Evolutionary conservation across 1,284 basidiomycete species (phyloP).

Genomic region (Fomitopsis palustris): DNA sequence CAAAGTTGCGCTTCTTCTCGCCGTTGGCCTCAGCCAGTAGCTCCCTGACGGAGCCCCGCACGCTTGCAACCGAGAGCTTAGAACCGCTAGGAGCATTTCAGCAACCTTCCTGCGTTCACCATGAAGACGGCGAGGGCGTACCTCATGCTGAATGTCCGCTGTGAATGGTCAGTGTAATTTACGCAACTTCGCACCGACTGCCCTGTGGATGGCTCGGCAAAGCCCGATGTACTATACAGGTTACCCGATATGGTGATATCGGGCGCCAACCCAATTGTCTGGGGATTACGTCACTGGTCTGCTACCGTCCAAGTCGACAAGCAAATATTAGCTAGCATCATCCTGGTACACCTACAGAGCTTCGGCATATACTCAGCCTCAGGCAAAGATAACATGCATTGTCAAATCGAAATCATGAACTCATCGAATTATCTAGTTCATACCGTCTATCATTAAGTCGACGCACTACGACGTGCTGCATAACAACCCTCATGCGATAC

Average conservation of each 20-base stretch:
- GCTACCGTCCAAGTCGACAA: too few species aligned
- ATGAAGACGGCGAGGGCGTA: background rate
- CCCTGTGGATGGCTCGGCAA: background rate
- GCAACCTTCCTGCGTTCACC: background rate
- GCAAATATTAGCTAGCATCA: too few species aligned
- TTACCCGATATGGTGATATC: background rate
- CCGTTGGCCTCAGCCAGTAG: slow-evolving; percentile 74
- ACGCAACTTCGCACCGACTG: background rate
- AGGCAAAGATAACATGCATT: too few species aligned
- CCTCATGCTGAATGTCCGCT: slow-evolving; percentile 5
- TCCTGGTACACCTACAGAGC: too few species aligned
- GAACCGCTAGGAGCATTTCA: slow-evolving; percentile 23
- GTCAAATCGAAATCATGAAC: too few species aligned
- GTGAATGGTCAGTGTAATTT: background rate
- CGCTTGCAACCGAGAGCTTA: slow-evolving; percentile 97
- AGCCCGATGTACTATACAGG: slow-evolving; percentile 3
- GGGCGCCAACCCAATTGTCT: background rate
- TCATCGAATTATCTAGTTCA: too few species aligned
- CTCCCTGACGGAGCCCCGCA: slow-evolving; percentile 93
- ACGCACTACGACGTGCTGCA: too few species aligned
- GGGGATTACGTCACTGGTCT: too few species aligned
- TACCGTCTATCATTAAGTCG: too few species aligned
- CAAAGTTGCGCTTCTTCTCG: slow-evolving; percentile 87
- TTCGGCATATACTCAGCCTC: too few species aligned
- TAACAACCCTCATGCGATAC: too few species aligned